Percentiles rank a stretch among this genome's conserved stretches.
These are phyloP conservation scores for Apiospora hydei DNA, from an alignment of 2,329 filamentous ascomycete species.

Conservation along the genomic window DNA sequence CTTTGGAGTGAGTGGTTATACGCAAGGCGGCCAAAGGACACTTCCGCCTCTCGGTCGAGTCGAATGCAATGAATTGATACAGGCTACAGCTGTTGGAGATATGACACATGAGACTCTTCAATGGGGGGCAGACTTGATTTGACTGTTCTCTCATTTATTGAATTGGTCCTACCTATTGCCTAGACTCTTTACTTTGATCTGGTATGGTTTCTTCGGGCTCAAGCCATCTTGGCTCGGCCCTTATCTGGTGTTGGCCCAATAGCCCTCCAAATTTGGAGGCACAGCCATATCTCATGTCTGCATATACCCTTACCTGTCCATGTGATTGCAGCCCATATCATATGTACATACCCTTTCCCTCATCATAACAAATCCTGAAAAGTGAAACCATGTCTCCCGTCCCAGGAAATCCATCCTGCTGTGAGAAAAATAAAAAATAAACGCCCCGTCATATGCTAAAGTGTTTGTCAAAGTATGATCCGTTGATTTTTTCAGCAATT, in stretches of 20 bases:
- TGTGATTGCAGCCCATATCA: not conserved
- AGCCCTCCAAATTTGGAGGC: not conserved
- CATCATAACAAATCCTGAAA: conserved; percentile 14
- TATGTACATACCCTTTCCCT: conserved; percentile 27
- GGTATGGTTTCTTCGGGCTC: not conserved
- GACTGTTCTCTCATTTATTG: not conserved
- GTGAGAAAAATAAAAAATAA: conserved; percentile 25
- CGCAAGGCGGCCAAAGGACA: not conserved
- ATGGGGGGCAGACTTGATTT: not conserved
- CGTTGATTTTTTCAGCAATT: conserved; percentile 27
- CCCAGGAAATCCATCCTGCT: conserved; percentile 27
- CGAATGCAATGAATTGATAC: conserved; percentile 15
- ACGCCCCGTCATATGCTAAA: conserved; percentile 36
- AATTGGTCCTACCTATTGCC: not conserved
- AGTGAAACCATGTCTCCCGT: conserved; percentile 24
- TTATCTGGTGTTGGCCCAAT: not conserved
- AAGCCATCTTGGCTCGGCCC: not conserved
- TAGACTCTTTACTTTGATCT: conserved; percentile 1
- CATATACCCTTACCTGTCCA: not conserved
- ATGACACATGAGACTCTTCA: not conserved
- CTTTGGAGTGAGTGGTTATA: not conserved
- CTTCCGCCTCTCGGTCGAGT: not conserved
- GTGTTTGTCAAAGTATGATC: conserved; percentile 31
- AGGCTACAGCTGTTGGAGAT: not conserved
- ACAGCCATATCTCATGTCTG: not conserved